These are phyloP conservation scores for Kwoniella newhampshirensis DNA, from an alignment of 768 basidiomycete species.

Conservation along the genomic window DNA sequence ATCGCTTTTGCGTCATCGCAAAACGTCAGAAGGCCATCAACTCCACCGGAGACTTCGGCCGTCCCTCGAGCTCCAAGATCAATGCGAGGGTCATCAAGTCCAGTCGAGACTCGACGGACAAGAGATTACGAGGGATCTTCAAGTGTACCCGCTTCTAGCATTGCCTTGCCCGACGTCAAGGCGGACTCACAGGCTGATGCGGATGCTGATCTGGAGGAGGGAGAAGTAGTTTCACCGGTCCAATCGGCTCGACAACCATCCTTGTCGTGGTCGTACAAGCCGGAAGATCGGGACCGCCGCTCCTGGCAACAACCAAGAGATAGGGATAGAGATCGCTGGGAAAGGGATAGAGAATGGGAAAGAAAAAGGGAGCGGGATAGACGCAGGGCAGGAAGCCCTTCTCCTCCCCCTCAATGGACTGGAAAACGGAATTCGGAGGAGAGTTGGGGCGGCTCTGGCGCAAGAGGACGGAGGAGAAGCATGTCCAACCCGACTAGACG, in stretches of 20 bases:
- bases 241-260: slow-evolving; percentile 9
- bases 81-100: slow-evolving; percentile 28
- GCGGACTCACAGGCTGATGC: not conserved
- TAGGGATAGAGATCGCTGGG: slow-evolving; percentile 19
- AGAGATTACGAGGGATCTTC: not conserved
- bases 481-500: slow-evolving; percentile 15
- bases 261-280: slow-evolving; percentile 13
- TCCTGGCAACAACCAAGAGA: slow-evolving; percentile 3
- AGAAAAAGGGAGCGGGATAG: slow-evolving; percentile 5
- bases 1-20: not conserved
- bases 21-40: not conserved
- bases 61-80: slow-evolving; percentile 21
- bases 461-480: slow-evolving; percentile 9
- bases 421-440: slow-evolving; percentile 10
- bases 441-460: not conserved
- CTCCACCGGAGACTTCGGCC: slow-evolving; percentile 6
- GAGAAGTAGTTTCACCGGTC: slow-evolving; percentile 37
- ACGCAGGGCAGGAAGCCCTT: not conserved
- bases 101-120: slow-evolving; percentile 11
- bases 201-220: slow-evolving; percentile 37
- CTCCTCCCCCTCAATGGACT: slow-evolving; percentile 1
- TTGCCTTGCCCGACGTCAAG: slow-evolving; percentile 9
- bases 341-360: slow-evolving; percentile 5
- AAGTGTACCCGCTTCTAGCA: slow-evolving; percentile 6
- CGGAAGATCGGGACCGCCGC: slow-evolving; percentile 10